Evolutionary conservation across 352 stramenopile genomes (phyloP).

Genomic region (Globisporangium spinosum): DNA sequence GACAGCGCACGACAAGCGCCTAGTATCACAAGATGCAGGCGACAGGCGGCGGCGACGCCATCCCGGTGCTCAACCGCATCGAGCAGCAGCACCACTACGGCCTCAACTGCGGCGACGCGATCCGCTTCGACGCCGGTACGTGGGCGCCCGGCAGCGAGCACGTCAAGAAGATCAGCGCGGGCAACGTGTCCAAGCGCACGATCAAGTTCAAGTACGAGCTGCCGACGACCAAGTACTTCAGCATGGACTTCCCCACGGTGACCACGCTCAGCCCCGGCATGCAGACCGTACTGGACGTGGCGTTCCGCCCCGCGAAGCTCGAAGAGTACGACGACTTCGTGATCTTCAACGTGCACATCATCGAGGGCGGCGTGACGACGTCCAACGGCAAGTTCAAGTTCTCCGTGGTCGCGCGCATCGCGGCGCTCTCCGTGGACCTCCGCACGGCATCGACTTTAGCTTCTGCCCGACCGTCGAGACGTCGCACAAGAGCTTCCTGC

Average conservation of each 20-base stretch:
- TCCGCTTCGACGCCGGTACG: conserved; percentile 84
- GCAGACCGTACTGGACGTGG: conserved; percentile 80
- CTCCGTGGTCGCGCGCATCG: conserved; percentile 81
- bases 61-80: conserved; percentile 58
- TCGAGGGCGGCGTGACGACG: conserved; percentile 65
- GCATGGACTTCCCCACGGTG: conserved; percentile 90
- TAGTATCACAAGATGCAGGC: not conserved
- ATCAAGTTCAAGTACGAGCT: conserved; percentile 93
- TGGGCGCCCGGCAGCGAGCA: conserved; percentile 92
- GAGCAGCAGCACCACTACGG: conserved; percentile 75
- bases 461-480: conserved; percentile 89
- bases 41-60: not conserved
- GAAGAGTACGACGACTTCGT: conserved; percentile 93
- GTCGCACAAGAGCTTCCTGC: conserved; percentile 56
- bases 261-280: conserved; percentile 89
- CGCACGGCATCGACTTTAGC: conserved; percentile 76
- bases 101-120: conserved; percentile 81
- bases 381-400: conserved; percentile 82
- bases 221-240: conserved; percentile 92
- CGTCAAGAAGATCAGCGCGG: conserved; percentile 84
- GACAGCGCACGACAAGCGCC: no score
- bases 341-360: conserved; percentile 85
- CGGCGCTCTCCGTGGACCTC: conserved; percentile 55
- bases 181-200: conserved; percentile 86
- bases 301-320: conserved; percentile 86